A percentile compares a stretch with the other conserved stretches of the same genome.
These are phyloP conservation scores for Pythium angustatum DNA, from an alignment of 352 stramenopile species.

Conservation along the genomic window DNA sequence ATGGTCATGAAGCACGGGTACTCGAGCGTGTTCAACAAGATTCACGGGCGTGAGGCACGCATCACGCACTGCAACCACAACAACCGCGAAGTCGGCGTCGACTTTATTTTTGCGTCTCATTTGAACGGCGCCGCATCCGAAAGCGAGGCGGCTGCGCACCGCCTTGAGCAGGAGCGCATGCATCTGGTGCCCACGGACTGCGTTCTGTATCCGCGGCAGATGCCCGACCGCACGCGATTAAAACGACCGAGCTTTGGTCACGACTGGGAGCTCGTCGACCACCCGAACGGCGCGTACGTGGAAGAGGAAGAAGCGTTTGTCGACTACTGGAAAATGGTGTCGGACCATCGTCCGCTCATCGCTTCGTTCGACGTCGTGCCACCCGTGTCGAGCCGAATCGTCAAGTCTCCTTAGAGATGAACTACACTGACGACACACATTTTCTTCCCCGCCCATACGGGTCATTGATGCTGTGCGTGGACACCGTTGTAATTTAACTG, in stretches of 20 bases:
- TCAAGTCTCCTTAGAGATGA: constrained; percentile 1
- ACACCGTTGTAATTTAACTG: constrained; percentile 29
- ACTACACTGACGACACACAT: no score
- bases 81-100: constrained; percentile 84
- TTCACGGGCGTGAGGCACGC: constrained; percentile 75
- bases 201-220: constrained; percentile 59
- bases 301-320: constrained; percentile 63
- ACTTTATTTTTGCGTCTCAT: constrained; percentile 83
- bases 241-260: constrained; percentile 80
- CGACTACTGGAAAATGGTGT: constrained; percentile 85
- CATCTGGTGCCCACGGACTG: constrained; percentile 58
- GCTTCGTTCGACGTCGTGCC: constrained; percentile 55
- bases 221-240: constrained; percentile 65
- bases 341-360: constrained; percentile 68
- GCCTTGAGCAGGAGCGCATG: constrained; percentile 30
- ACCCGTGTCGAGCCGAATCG: constrained; percentile 19
- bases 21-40: constrained; percentile 66
- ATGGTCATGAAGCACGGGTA: constrained; percentile 75
- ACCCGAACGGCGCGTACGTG: constrained; percentile 39
- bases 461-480: no score
- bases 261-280: constrained; percentile 53
- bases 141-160: not conserved
- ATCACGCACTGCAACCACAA: constrained; percentile 91
- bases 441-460: no score
- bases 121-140: constrained; percentile 26